Conservation (phyloP, 2,329 filamentous ascomycete species). For the Domatiomyces catenatus region DNA sequence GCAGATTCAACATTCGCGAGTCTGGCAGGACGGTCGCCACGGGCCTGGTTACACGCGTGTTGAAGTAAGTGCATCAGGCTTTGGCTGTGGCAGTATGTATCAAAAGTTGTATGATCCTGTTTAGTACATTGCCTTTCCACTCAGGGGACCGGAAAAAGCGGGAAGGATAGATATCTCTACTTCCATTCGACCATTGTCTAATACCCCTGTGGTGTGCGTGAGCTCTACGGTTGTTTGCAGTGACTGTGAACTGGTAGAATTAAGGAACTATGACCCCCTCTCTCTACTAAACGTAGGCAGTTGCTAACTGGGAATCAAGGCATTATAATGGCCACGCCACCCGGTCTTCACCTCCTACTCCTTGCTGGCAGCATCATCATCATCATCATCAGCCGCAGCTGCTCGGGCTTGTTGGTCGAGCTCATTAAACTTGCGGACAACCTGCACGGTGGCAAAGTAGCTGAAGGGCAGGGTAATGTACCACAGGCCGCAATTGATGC, state of each 20-base stretch:
- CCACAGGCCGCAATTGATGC: conserved; percentile 31
- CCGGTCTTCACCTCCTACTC: no score
- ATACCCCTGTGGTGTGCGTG: neutral
- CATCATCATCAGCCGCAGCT: no score
- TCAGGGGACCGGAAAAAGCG: neutral
- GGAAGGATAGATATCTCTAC: neutral
- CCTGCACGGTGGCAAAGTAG: conserved; percentile 29
- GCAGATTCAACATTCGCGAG: conserved; percentile 97
- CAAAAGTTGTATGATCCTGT: neutral
- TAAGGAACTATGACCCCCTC: no score
- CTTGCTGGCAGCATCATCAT: no score
- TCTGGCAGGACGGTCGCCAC: conserved; percentile 81
- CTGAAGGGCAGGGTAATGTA: conserved; percentile 30
- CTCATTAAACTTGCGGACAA: conserved; percentile 27
- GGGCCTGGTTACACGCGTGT: conserved; percentile 62
- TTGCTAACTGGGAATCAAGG: no score
- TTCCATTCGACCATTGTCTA: neutral
- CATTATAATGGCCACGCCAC: no score
- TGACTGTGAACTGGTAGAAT: no score
- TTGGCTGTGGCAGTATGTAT: neutral
- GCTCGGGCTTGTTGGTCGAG: conserved; percentile 9
- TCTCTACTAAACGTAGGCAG: no score
- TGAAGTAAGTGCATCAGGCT: conserved; percentile 25
- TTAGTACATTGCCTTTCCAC: neutral
- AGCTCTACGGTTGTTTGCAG: neutral